Percentiles rank a stretch among this genome's conserved stretches.
These are phyloP conservation scores for Clausena lansium DNA, from an alignment of 345 rosid species.

Conservation along the genomic window DNA sequence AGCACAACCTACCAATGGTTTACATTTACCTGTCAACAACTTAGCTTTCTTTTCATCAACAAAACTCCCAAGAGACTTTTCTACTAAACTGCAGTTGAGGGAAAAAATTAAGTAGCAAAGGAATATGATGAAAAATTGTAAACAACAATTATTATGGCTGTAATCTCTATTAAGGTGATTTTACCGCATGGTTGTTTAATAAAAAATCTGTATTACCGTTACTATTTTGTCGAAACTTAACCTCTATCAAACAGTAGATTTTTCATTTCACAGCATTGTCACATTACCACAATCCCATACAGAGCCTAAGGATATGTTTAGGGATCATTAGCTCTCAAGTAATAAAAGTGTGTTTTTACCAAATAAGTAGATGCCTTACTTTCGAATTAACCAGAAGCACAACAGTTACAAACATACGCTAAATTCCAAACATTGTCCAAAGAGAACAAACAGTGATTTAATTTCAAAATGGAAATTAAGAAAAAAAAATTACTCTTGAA, in stretches of 20 bases:
- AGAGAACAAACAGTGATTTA: no score
- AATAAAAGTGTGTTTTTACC: neutral
- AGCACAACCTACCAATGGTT: constrained; percentile 83
- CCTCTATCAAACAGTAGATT: neutral
- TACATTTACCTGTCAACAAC: constrained; percentile 58
- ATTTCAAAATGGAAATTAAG: constrained; percentile 4
- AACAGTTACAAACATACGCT: no score
- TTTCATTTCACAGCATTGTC: neutral
- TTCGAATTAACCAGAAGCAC: no score
- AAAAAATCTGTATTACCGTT: no score
- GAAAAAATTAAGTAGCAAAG: neutral
- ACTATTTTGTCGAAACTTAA: no score
- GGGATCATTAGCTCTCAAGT: neutral
- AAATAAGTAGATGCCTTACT: neutral
- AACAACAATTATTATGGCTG: neutral
- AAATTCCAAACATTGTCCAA: no score
- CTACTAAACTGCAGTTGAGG: constrained; percentile 54
- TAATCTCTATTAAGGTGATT: neutral
- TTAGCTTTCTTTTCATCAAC: constrained; percentile 88
- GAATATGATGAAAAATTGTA: neutral
- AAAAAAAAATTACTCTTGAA: constrained; percentile 61
- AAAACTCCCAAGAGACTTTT: constrained; percentile 77
- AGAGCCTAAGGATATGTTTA: no score
- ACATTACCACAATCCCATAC: no score
- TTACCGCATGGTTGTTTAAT: no score